Percentiles rank a stretch among this genome's conserved stretches.
These are phyloP conservation scores for Urochloa ruziziensis DNA, from an alignment of 176 grass and related monocot genomes.

Conservation along the genomic window DNA sequence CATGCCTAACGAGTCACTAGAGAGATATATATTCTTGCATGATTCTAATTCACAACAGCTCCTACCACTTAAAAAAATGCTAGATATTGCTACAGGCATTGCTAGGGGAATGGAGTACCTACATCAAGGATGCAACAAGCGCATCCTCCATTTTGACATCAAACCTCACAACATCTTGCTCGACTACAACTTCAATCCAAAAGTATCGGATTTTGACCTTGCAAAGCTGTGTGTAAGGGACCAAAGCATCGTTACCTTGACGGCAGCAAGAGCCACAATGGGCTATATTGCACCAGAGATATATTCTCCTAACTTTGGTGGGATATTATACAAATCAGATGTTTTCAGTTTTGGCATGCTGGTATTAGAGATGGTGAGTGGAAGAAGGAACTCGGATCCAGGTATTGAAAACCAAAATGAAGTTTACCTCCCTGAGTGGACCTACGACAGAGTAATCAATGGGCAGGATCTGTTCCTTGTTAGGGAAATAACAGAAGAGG, in stretches of 20 bases:
- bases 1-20: slow-evolving; percentile 55
- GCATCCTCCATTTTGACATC: too few species aligned
- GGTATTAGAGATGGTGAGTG: slow-evolving; percentile 58
- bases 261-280: too few species aligned
- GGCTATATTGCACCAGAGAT: too few species aligned
- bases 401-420: slow-evolving; percentile 22
- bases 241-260: too few species aligned
- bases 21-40: slow-evolving; percentile 31
- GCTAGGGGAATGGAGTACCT: too few species aligned
- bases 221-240: too few species aligned
- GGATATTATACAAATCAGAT: slow-evolving; percentile 45
- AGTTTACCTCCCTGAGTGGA: slow-evolving; percentile 46
- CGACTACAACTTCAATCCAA: too few species aligned
- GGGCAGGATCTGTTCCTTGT: slow-evolving; percentile 5
- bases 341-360: slow-evolving; percentile 51
- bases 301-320: neutral
- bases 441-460: slow-evolving; percentile 19
- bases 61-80: slow-evolving; percentile 3
- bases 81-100: slow-evolving; percentile 41
- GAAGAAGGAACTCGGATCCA: slow-evolving; percentile 51
- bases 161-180: too few species aligned
- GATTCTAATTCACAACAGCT: neutral
- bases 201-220: too few species aligned
- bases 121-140: too few species aligned
- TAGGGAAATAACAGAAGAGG: neutral